Base-by-base conservation (phyloP, 768 basidiomycete species). In the Lactarius evosmus region DNA sequence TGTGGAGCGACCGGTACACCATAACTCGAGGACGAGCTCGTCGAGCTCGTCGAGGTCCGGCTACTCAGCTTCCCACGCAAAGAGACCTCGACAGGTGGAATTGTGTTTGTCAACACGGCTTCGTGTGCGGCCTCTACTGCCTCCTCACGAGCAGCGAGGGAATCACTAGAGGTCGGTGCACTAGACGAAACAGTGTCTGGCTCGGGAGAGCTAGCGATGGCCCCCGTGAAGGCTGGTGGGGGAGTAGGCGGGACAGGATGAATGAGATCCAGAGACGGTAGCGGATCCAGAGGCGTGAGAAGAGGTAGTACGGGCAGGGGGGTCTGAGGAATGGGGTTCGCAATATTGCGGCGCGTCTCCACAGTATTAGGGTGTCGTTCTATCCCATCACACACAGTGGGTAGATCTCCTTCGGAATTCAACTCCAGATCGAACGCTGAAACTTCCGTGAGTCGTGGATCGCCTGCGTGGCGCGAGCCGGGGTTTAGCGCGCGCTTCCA, bases 401-500 rank as follows among this genome's bases (percentile, higher is more conserved):
- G 74, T 46, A 89, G 69, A 72, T 93, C 88, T 12, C 82, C 80
- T 14, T 81, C 78, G n/a, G 79, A 81, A 58, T 76, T 82, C 51
- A 83, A 69, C 71, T 89, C 89, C 49, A 91, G 73, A 70, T 91
- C 88, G 70, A 91, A 88, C 7, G 86, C 85, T 2, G 88, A 86
- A 1, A 85, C 81, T 63, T 83, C 84, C 27, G 78, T 76, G 62
- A 76, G 79, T 25, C 56, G 32, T 11, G 66, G 67, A 1, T 62
- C 41, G 14, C 56, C 54, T n/a, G 75, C 71, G 22, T 75, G 72
- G 4, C 79, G 75, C 38, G 76, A 74, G 41, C 80, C 73, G 38
- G 78, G 75, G 67, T 89, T 86, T 57, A 94, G 73, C 32, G 90
- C 91, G 7, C 93, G 85, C 70, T 82, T 89, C 89, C 93, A 89